Evolutionary conservation across 1,284 basidiomycete species (phyloP).

Genomic region (Vanrija humicola): DNA sequence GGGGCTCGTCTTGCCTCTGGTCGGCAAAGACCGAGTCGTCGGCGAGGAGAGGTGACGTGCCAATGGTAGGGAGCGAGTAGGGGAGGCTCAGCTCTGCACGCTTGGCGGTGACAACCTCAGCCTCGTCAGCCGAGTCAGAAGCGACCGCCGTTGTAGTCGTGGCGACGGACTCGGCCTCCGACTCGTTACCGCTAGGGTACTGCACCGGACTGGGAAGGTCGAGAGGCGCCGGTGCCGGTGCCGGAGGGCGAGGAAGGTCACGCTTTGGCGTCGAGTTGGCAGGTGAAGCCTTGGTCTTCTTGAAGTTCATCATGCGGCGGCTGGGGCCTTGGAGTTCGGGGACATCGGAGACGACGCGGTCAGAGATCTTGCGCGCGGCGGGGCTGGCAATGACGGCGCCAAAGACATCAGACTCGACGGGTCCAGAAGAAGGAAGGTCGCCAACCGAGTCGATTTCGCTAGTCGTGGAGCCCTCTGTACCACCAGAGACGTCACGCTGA

Average conservation of each 20-base stretch:
- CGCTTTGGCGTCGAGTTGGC: constrained; percentile 4
- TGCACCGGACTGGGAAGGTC: constrained; percentile 37
- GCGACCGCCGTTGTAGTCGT: background rate
- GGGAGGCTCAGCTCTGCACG: constrained; percentile 29
- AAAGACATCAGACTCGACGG: constrained; percentile 10
- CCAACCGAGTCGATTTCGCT: background rate
- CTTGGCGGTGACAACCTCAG: constrained; percentile 6
- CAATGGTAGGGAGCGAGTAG: constrained; percentile 39
- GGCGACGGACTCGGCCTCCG: constrained; percentile 1
- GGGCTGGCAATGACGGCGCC: constrained; percentile 12
- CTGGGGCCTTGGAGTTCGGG: constrained; percentile 34
- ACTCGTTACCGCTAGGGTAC: constrained; percentile 1
- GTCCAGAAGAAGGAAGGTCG: background rate
- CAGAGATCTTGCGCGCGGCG: constrained; percentile 6
- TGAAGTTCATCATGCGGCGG: constrained; percentile 31
- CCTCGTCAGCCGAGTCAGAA: background rate
- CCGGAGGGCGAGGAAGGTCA: constrained; percentile 16
- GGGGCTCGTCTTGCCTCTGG: constrained; percentile 2
- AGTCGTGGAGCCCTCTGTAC: background rate
- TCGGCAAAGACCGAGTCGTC: constrained; percentile 7
- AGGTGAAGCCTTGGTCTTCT: background rate
- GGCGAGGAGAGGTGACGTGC: constrained; percentile 34
- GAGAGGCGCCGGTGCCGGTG: constrained; percentile 29
- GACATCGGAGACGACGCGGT: constrained; percentile 18
- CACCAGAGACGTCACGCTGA: background rate